Conservation (phyloP, 163 green algal genomes). For the Scenedesmus sp. region DNA sequence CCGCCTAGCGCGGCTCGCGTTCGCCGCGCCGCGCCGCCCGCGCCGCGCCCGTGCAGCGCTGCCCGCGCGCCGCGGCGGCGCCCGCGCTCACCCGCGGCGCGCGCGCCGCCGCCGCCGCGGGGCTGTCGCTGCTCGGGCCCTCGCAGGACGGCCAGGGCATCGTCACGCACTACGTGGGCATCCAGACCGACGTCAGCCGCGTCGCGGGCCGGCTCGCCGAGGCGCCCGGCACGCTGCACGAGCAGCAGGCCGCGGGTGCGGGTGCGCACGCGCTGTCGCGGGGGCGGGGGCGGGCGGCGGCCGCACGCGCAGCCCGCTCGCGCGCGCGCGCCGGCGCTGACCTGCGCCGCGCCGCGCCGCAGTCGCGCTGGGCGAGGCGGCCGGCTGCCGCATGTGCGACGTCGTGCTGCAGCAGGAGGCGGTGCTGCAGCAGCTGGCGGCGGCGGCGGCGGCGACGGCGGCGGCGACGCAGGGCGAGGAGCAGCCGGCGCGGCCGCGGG, state of each 20-base stretch:
- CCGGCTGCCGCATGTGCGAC: slow-evolving; percentile 33
- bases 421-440: neutral
- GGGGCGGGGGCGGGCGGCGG: no score
- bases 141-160: slow-evolving; percentile 25
- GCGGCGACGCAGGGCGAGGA: neutral
- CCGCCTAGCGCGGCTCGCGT: no score
- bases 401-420: slow-evolving; percentile 35
- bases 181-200: slow-evolving; percentile 34
- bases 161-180: slow-evolving; percentile 35
- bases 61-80: no score
- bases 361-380: slow-evolving; percentile 30
- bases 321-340: neutral
- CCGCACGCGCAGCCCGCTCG: no score
- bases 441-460: neutral
- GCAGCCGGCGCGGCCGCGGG: neutral
- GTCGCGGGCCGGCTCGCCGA: neutral
- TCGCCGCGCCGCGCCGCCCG: no score
- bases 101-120: no score
- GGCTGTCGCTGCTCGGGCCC: neutral
- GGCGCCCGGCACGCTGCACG: neutral
- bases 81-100: no score
- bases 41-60: no score
- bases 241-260: slow-evolving; percentile 39
- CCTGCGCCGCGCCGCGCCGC: neutral
- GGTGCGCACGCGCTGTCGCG: neutral